Evolutionary conservation across 1,139 yeast species (phyloP).

Genomic region (Suhomyces anneliseae): DNA sequence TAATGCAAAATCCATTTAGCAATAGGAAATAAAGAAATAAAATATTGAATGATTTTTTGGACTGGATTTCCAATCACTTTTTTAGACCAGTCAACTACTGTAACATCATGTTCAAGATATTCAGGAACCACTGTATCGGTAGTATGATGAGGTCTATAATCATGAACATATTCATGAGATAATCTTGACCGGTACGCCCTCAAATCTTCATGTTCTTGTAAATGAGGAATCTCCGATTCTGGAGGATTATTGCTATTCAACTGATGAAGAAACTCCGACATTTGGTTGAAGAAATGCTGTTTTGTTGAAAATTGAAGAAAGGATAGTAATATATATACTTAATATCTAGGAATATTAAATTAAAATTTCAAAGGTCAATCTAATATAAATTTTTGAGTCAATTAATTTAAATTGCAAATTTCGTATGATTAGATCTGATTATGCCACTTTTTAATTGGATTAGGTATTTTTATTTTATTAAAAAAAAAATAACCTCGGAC

Average conservation of each 20-base stretch:
- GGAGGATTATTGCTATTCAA: conserved; percentile 15
- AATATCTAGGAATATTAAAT: not conserved
- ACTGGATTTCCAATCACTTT: conserved; percentile 43
- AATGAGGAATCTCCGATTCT: conserved; percentile 20
- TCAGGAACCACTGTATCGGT: conserved; percentile 34
- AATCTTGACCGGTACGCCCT: conserved; percentile 2
- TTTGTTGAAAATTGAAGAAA: not conserved
- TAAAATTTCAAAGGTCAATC: no score
- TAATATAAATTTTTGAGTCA: no score
- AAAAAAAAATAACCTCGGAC: no score
- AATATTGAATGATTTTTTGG: conserved; percentile 41
- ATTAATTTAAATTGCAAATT: not conserved
- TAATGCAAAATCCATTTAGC: conserved; percentile 80
- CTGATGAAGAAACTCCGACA: conserved; percentile 19
- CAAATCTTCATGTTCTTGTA: conserved; percentile 11
- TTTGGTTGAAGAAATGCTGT: not conserved
- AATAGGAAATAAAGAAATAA: conserved; percentile 74
- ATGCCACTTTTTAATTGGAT: not conserved
- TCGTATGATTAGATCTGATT: not conserved
- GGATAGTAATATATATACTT: no score
- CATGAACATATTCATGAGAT: conserved; percentile 7
- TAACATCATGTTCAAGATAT: conserved; percentile 43
- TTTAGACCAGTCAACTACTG: conserved; percentile 47
- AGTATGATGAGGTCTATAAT: conserved; percentile 6
- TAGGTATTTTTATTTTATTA: no score